Evolutionary conservation across 192 early-diverging fungal species (phyloP).

Genomic region (Podochytrium sp.): DNA sequence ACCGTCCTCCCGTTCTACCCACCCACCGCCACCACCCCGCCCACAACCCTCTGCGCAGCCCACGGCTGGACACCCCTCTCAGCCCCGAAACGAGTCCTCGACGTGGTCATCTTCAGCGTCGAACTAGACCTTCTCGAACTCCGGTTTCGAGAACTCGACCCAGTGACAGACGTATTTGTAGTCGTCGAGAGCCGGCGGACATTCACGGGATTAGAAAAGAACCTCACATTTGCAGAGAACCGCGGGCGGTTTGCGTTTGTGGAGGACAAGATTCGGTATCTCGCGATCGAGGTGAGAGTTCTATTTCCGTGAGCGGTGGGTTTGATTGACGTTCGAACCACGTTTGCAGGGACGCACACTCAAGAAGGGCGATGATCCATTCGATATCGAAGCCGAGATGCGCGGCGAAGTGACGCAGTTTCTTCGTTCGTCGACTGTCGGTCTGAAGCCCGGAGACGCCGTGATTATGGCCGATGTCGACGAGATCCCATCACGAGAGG

Average conservation of each 20-base stretch:
- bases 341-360: not conserved
- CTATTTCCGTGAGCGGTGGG: too few species aligned
- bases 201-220: constrained; percentile 58
- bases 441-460: constrained; percentile 45
- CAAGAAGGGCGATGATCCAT: constrained; percentile 42
- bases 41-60: constrained; percentile 38
- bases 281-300: constrained; percentile 33
- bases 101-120: constrained; percentile 65
- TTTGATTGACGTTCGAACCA: too few species aligned
- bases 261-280: constrained; percentile 56
- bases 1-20: not conserved
- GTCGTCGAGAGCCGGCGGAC: constrained; percentile 60
- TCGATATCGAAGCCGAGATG: constrained; percentile 52
- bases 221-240: constrained; percentile 49
- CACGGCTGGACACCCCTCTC: constrained; percentile 53
- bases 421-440: constrained; percentile 31
- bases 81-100: constrained; percentile 44
- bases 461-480: constrained; percentile 64
- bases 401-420: constrained; percentile 47
- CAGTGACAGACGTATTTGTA: constrained; percentile 64
- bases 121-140: constrained; percentile 68
- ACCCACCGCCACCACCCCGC: not conserved
- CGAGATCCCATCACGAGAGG: constrained; percentile 54
- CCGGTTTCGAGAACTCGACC: constrained; percentile 56
- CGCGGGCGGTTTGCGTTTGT: constrained; percentile 58